Base-by-base conservation (phyloP, 768 basidiomycete genomes). In the Zangia roseola region DNA sequence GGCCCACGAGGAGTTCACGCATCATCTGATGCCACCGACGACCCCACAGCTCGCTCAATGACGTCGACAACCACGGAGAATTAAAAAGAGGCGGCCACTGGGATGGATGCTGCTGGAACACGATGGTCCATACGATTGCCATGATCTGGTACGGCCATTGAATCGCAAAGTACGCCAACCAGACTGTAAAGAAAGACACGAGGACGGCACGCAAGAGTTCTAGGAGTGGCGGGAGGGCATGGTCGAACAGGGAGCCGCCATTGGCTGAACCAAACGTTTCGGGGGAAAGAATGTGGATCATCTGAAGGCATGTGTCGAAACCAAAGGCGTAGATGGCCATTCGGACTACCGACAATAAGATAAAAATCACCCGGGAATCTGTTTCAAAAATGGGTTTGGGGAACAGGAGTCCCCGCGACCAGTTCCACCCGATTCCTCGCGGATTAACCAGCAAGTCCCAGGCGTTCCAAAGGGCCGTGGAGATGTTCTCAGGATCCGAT, bases 11-110 rank as follows among this genome's bases (percentile, higher is more conserved):
- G 20, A 68, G 54, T 35, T 79, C 71, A 20, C 84, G 74, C 62
- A 86, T 80, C 13, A 81, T 54, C 57, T 86, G 83, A 57, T 88
- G 86, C 86, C 86, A 88, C 21, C 80, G 69, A 49, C 55, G 63
- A 0, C 76, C 70, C 86, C 86, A 88, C 45, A 83, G 76, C 12
- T 84, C 76, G 36, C 69, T 70, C 30, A 88, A 60, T 2, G 83
- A 84, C 3, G 77, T 79, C 5, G 80, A 63, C 24, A 60, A 46
- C 77, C 79, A 86, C 1, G 85, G 86, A 7, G 67, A 37, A 44
- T 77, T 61, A 64, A 85, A 86, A 13, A 80, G 45, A 1, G 82
- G 84, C 0, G 84, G 86, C 82, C 83, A 86, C 40, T 80, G 71
- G 3, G 65, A 67, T 0, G 76, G 75, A 37, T 60, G 53, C 55